These are phyloP conservation scores for Tetrahymena borealis DNA, from an alignment of 73 alveolate species.

Conservation along the genomic window DNA sequence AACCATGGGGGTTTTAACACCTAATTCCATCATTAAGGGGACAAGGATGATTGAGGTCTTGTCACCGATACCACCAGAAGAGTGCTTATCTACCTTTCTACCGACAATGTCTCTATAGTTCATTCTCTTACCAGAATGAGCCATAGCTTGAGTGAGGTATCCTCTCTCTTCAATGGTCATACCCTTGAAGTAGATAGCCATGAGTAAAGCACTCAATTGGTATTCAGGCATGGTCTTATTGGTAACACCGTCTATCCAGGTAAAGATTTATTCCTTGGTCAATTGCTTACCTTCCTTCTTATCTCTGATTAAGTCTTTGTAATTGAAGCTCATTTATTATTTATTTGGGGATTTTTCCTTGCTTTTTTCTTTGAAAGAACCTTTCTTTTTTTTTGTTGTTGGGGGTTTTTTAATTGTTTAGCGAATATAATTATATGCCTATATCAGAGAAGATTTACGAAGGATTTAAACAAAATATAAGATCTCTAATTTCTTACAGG, in stretches of 20 bases:
- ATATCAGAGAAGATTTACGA: not conserved
- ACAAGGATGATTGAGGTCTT: constrained; percentile 44
- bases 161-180: constrained; percentile 54
- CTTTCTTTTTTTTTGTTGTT: not conserved
- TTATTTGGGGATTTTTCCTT: not conserved
- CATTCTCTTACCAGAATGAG: constrained; percentile 51
- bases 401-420: not conserved
- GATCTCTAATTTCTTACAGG: not conserved
- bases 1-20: constrained; percentile 30
- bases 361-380: not conserved
- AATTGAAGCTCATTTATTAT: not conserved
- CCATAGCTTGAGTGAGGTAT: constrained; percentile 45
- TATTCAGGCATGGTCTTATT: constrained; percentile 42
- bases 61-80: constrained; percentile 62
- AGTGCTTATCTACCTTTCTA: constrained; percentile 45
- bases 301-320: not conserved
- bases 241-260: constrained; percentile 27
- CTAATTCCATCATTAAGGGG: constrained; percentile 44
- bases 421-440: not conserved
- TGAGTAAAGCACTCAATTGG: constrained; percentile 42
- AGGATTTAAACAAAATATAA: not conserved
- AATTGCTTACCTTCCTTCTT: constrained; percentile 46
- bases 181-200: constrained; percentile 56
- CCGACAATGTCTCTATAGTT: constrained; percentile 46
- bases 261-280: constrained; percentile 44